Base-by-base conservation (phyloP, 441 rosid genomes). In the Eugenia klotzschiana region DNA sequence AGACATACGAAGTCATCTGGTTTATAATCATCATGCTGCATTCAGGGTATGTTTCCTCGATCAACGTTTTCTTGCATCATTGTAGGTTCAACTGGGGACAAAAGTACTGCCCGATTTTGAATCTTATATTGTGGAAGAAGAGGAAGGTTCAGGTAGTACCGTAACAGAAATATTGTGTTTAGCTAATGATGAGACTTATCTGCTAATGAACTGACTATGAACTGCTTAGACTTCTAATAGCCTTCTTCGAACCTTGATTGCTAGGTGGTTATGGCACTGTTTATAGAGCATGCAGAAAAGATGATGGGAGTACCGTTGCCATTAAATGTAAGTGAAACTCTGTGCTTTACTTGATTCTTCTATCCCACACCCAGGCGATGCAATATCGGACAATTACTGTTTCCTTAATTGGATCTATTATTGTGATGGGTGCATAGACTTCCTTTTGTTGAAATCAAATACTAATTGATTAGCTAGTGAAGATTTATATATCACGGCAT, bases 241-340 rank as follows among this genome's bases (percentile, higher is more conserved):
- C 81, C 46, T 58, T 81, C 82, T 53, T 74, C 50, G 86, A 87
- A 84, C 80, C 79, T 41, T 33, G 77, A 86, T 82, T 88, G 83
- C 85, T 91, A 97, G 99, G 99, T 83, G 99, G 99, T 81, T 95
- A 95, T 85, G 99, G 99, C 69, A 91, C 86, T 87, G 99, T 97
- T 57, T 97, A 95, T 85, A 91, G 93, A 85, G 98, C 98, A 56
- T 81, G 86, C 58, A 94, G 94, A 87, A 93, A 92, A 88, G 84
- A 29, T 83, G 98, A 95, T 85, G 97, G 95, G 83, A 85, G 83
- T 51, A 83, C 87, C 23, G 93, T 97, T 86, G 99, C 99, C 84
- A 94, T 97, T 86, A 97, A 97, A 92, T 93, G 98, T 97, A 91
- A 80, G 95, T 85, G 51, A 87, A 81, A 43, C 20, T 57, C 77